Base-by-base conservation (phyloP, 495 filamentous ascomycete species). In the Penicillium salamii region DNA sequence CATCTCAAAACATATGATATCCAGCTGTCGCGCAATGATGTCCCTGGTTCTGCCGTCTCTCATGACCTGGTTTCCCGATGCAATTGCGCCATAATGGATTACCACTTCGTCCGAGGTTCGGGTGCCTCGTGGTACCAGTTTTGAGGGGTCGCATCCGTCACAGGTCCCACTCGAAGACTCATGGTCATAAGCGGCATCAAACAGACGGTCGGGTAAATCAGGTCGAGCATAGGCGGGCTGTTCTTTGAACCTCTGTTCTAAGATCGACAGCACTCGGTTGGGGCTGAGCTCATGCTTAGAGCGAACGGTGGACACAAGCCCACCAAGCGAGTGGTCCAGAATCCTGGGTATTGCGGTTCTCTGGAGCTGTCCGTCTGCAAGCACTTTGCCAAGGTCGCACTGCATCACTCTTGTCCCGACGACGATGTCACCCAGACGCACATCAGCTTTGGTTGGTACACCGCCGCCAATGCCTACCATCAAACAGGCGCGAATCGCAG, bases 341-440 rank as follows among this genome's bases (percentile, higher is more conserved):
- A 46, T n/a, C 9, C 42, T 48, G 2, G 49, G 33, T 8, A 53
- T 42, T 7, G 43, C 52, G 2, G 58, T 68, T 33, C 43, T 52
- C 23, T 50, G 26, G 1, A 62, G 36, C 20, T 51, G 14, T 24
- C 53, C 47, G 17, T 53, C 45, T 17, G 18, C 46, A 3, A 65
- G 17, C 0, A 55, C 42, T 50, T 72, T 76, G 3, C 70, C 74
- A 36, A 70, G 57, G 39, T 77, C 69, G 48, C 54, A 68, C 51
- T 76, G 68, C 39, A 76, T 61, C 3, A 78, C 71, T 18, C 73
- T 66, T 7, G 64, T 61, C 32, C 62, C 55, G 14, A 68, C 62
- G 13, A 65, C 59, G 15, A 68, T 33, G 33, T 68, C 62, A 14
- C 70, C 65, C 19, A 79, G 58, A 1, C 56, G 49, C 1, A 68